A percentile compares a stretch with the other conserved stretches of the same genome.
These are phyloP conservation scores for Zizania palustris DNA, from an alignment of 202 grass and related monocot genomes.

Conservation along the genomic window DNA sequence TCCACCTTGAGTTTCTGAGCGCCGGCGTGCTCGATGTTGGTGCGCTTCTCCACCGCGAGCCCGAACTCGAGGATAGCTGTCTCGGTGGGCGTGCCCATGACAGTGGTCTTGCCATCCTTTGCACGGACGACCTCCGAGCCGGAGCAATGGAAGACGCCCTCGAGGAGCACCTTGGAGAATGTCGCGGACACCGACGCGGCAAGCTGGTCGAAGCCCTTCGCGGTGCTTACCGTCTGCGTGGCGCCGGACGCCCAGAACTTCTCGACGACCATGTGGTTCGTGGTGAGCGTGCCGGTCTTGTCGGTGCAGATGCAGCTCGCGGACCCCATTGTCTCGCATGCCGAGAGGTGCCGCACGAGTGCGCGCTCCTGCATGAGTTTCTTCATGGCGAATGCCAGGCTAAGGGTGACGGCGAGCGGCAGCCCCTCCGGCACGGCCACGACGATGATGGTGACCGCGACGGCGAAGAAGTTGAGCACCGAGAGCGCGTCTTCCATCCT, in stretches of 20 bases:
- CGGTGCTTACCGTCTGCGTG: conserved; percentile 50
- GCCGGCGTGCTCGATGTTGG: conserved; percentile 30
- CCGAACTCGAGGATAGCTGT: conserved; percentile 85
- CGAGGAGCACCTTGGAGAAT: conserved; percentile 57
- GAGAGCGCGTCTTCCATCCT: conserved; percentile 58
- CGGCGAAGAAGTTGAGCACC: conserved; percentile 86
- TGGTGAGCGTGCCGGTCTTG: conserved; percentile 95
- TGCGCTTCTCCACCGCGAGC: conserved; percentile 62
- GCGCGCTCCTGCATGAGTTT: conserved; percentile 92
- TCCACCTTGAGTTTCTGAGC: conserved; percentile 77
- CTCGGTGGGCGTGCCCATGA: conserved; percentile 94
- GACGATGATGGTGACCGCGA: conserved; percentile 83
- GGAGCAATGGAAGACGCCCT: conserved; percentile 82
- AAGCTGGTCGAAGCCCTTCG: conserved; percentile 51
- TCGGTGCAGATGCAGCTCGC: conserved; percentile 96
- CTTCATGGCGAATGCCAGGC: conserved; percentile 97
- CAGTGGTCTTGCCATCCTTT: conserved; percentile 61
- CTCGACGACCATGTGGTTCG: conserved; percentile 99
- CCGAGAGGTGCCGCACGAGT: conserved; percentile 88
- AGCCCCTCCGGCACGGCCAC: conserved; percentile 93
- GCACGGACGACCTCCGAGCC: conserved; percentile 77
- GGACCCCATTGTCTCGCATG: conserved; percentile 97
- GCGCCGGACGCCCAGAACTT: conserved; percentile 71
- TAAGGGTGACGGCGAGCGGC: conserved; percentile 88
- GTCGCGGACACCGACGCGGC: conserved; percentile 50